These are phyloP conservation scores for Paecilomyces sp. DNA, from an alignment of 2,329 filamentous ascomycete species.

Conservation along the genomic window DNA sequence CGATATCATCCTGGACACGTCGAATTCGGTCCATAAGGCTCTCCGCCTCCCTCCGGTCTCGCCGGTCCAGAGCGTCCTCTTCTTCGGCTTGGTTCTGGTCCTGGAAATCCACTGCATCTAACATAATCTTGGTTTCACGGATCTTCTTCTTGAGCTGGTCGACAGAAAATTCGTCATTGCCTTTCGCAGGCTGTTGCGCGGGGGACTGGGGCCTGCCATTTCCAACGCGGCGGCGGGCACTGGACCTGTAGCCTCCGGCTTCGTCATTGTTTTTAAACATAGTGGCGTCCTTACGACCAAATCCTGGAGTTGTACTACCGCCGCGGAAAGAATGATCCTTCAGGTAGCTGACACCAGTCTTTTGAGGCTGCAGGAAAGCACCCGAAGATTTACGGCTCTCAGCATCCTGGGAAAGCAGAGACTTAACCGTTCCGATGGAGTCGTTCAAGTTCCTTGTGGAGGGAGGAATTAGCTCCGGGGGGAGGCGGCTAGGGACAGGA, in stretches of 20 bases:
- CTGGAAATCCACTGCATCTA: constrained; percentile 94
- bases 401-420: constrained; percentile 79
- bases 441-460: constrained; percentile 90
- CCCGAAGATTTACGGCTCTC: constrained; percentile 83
- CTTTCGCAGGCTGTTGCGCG: constrained; percentile 52
- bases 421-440: constrained; percentile 89
- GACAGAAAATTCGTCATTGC: constrained; percentile 72
- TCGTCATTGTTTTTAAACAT: constrained; percentile 97
- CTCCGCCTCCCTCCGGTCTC: constrained; percentile 85
- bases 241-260: constrained; percentile 85
- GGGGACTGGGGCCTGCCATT: constrained; percentile 70
- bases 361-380: constrained; percentile 84
- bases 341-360: constrained; percentile 95
- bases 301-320: constrained; percentile 48
- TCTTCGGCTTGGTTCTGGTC: constrained; percentile 87
- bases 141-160: constrained; percentile 92
- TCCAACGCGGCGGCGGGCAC: constrained; percentile 78
- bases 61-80: constrained; percentile 82
- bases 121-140: constrained; percentile 83
- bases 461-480: constrained; percentile 86
- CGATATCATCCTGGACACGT: constrained; percentile 88
- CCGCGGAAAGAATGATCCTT: constrained; percentile 89
- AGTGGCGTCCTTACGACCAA: constrained; percentile 82
- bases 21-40: constrained; percentile 90
- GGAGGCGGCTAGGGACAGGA: constrained; percentile 77